These are phyloP conservation scores for Colletotrichum sp. DNA, from an alignment of 2,329 filamentous ascomycete genomes.

Conservation along the genomic window DNA sequence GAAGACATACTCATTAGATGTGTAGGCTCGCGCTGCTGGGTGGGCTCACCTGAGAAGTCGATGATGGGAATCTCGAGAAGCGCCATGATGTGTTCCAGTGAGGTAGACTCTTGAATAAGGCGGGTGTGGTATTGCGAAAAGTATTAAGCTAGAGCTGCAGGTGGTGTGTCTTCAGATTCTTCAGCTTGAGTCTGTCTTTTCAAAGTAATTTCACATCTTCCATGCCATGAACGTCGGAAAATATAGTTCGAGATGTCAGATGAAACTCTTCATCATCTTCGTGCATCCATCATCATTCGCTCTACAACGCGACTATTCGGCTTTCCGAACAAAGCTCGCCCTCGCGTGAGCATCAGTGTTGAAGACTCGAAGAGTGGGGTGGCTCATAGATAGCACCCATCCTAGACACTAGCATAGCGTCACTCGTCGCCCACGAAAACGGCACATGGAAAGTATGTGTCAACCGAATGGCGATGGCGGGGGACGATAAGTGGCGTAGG, in stretches of 20 bases:
- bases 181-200: neutral
- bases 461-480: neutral
- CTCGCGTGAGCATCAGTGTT: neutral
- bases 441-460: neutral
- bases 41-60: constrained; percentile 29
- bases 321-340: neutral
- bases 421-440: neutral
- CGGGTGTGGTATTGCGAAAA: neutral
- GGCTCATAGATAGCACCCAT: neutral
- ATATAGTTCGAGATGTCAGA: neutral
- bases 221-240: neutral
- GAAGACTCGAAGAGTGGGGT: constrained; percentile 7
- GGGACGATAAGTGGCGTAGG: neutral
- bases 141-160: neutral
- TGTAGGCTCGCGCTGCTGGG: rapidly evolving
- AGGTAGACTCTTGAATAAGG: neutral
- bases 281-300: neutral
- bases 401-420: neutral
- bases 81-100: neutral
- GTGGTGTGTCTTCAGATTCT: neutral
- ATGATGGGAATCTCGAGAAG: constrained; percentile 30
- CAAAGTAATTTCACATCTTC: neutral
- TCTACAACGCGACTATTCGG: neutral
- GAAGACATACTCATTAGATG: neutral
- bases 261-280: neutral